Evolutionary conservation across 106 monocot genomes (phyloP), one percentile per base, ranked within the genome.

Genomic region (Dendrobium catenatum): DNA sequence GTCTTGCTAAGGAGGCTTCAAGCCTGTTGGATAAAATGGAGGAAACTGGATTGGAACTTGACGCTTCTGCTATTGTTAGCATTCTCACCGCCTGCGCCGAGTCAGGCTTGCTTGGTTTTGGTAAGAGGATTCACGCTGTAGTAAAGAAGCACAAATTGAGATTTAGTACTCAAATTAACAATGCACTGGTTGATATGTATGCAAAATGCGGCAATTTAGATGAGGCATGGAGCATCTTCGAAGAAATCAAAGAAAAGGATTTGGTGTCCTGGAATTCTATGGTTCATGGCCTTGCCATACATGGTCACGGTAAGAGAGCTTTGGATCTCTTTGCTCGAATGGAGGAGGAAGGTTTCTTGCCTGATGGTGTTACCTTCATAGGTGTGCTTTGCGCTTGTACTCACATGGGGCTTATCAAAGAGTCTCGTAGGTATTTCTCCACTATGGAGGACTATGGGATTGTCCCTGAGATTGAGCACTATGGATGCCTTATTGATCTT

Each of bases 191-290:
- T 7, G 91, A 91, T 78, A 91, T 96, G 93, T 96, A 91, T 11
- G 80, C 90, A 9, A 96, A 96, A 79, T 96, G 96, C 67, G 96
- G 93, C 15, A 79, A 83, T 54, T 68, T 91, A 22, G 72, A 85
- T 72, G 81, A 80, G 68, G 91, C 96, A 37, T 88, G 83, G 79
- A 75, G 20, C 4, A 73, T 93, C 47, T 96, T 96, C 44, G 68
- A 87, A 11, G 85, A 66, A 55, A 90, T 81, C 76, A 43, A 11
- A 1, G 54, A 75, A 72, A 88, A 49, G 41, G 93, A 96, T 79
- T 68, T 81, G 29, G 90, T 93, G 40, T 91, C 96, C 1, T 93
- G 96, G 96, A 96, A 96, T 58, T 90, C 89, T 19, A 93, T 96
- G 83, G 24, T 96, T 58, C 91, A 89, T 26, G 88, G 89, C 5